Conservation (phyloP, 2,329 filamentous ascomycete species). For the Curvularia sp. region DNA sequence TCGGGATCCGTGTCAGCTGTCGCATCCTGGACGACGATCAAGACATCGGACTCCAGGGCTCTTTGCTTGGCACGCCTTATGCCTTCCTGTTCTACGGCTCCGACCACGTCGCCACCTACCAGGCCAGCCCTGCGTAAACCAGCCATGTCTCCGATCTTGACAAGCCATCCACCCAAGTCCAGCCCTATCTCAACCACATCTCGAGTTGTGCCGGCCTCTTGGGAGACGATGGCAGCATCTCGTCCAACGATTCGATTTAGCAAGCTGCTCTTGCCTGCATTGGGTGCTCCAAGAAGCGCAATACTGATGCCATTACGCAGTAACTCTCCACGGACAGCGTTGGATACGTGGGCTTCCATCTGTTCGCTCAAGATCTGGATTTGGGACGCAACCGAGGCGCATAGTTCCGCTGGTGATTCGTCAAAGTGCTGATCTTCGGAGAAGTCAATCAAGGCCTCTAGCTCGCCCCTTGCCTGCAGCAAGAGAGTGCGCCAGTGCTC, state of each 20-base stretch:
- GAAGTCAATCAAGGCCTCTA: conserved; percentile 97
- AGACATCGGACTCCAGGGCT: conserved; percentile 82
- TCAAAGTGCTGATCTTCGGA: conserved; percentile 98
- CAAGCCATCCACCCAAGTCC: conserved; percentile 88
- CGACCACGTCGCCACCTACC: conserved; percentile 58
- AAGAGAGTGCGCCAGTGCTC: conserved; percentile 81
- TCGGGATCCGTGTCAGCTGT: conserved; percentile 73
- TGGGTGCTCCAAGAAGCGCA: conserved; percentile 87
- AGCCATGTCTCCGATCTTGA: conserved; percentile 94
- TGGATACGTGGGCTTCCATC: conserved; percentile 74
- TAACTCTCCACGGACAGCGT: conserved; percentile 82
- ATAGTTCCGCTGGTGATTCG: conserved; percentile 76
- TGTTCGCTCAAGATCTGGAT: conserved; percentile 66
- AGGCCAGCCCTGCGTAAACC: conserved; percentile 69
- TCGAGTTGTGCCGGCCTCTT: conserved; percentile 89
- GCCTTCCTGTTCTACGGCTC: conserved; percentile 83
- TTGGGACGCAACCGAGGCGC: conserved; percentile 71
- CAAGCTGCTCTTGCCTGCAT: conserved; percentile 92
- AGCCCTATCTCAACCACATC: conserved; percentile 93
- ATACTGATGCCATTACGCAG: conserved; percentile 84
- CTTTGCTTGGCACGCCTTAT: conserved; percentile 84
- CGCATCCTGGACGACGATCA: conserved; percentile 73
- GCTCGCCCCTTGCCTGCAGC: conserved; percentile 82
- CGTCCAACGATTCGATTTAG: conserved; percentile 89
- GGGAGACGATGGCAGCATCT: conserved; percentile 93